Percentiles rank a stretch among this genome's conserved stretches.
phyloP scores from a whole-genome alignment of 2,329 filamentous ascomycete species.

The Colletotrichum sansevieriae region DNA sequence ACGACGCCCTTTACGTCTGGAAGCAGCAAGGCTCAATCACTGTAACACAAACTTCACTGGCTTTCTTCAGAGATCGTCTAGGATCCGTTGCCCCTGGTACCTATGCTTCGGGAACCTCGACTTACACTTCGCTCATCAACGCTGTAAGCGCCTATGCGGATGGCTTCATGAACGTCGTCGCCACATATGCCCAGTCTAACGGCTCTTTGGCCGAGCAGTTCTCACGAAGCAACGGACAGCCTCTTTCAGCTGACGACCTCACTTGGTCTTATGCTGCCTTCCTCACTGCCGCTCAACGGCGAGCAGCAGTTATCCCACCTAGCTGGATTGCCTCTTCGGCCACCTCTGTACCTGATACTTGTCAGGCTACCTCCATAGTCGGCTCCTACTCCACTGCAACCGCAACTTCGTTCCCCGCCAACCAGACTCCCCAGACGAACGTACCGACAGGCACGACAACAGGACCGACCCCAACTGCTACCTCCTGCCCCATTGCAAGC shows the following conservation, averaged over 20 bases:
- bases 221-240: slow-evolving; percentile 63
- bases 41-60: slow-evolving; percentile 73
- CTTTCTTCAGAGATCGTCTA: slow-evolving; percentile 78
- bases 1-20: slow-evolving; percentile 82
- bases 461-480: slow-evolving; percentile 49
- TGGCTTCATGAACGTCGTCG: slow-evolving; percentile 72
- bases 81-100: slow-evolving; percentile 71
- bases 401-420: slow-evolving; percentile 61
- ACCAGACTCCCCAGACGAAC: slow-evolving; percentile 59
- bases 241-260: slow-evolving; percentile 74
- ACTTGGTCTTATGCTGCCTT: slow-evolving; percentile 83
- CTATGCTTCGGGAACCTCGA: slow-evolving; percentile 63
- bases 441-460: slow-evolving; percentile 43
- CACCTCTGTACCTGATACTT: slow-evolving; percentile 63
- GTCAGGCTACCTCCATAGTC: slow-evolving; percentile 59
- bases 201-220: slow-evolving; percentile 80
- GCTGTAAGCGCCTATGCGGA: slow-evolving; percentile 71
- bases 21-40: slow-evolving; percentile 71
- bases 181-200: slow-evolving; percentile 70
- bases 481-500: slow-evolving; percentile 48
- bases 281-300: slow-evolving; percentile 71
- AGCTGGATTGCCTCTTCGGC: slow-evolving; percentile 66
- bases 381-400: slow-evolving; percentile 67
- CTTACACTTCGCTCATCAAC: slow-evolving; percentile 67
- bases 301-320: slow-evolving; percentile 66